Base-by-base conservation (phyloP, 2,329 filamentous ascomycete species). In the Lachnellula arida region DNA sequence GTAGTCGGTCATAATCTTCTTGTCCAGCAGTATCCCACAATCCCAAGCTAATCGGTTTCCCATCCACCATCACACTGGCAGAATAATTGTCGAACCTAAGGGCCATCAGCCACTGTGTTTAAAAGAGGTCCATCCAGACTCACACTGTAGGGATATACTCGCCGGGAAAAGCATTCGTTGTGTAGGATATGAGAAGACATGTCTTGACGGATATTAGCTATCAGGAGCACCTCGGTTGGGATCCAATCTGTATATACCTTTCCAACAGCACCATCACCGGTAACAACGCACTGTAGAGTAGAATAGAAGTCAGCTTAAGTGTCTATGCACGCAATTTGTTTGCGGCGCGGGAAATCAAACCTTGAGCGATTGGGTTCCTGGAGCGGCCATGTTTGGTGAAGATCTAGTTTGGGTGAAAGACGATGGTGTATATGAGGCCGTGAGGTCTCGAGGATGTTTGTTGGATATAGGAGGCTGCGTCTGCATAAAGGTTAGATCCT, bases 71-170 rank as follows among this genome's bases (percentile, higher is more conserved):
- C 54, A 99, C 94, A 79, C 91, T 96, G 63, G 94, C 94, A 39
- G 93, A 96, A 80, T 97, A 97, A 79, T 99, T 99, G 73, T 97
- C 93, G 76, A 97, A 97, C 62, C 91, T 96, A 65, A 1, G 19
- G 50, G 46, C 46, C 47, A 63, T 65, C 63, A 63, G 60, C 52
- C 23, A 51, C n/a, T 8, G 43, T 34, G 28, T 46, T 19, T 50
- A 25, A 46, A 23, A 9, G 15, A 34, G 49, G 14, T 49, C 44
- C 47, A 19, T 42, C 14, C 43, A 55, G 44, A 61, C 87, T 75
- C 78, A 94, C 89, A 99, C 94, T 68, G 94, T 99, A 65, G 94
- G 94, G 68, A 99, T 97, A 76, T 99, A 99, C 81, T 99, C 94
- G 75, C 94, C 94, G n/a, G 94, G 94, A 74, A 99, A 99, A 64